phyloP scores from a whole-genome alignment of 1,284 basidiomycete species.

The Schizophyllum commune region DNA sequence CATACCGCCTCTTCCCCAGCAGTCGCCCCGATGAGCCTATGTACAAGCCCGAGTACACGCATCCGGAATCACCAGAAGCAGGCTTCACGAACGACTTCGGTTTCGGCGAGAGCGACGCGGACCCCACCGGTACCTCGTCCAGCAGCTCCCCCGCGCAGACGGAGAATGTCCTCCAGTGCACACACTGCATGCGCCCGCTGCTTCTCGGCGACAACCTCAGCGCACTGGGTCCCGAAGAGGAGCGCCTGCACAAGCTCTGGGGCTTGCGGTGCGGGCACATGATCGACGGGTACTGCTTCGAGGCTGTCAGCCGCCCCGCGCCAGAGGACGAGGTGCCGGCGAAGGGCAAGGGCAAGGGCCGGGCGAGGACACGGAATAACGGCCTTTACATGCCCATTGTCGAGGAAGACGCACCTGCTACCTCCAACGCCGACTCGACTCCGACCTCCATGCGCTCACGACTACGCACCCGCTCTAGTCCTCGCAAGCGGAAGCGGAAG shows the following conservation, averaged over 20 bases:
- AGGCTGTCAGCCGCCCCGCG: constrained; percentile 42
- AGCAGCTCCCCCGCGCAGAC: constrained; percentile 13
- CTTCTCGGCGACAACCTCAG: constrained; percentile 30
- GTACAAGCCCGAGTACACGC: constrained; percentile 57
- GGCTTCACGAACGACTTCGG: constrained; percentile 65
- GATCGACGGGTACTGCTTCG: constrained; percentile 66
- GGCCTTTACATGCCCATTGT: background rate
- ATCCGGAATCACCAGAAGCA: constrained; percentile 40
- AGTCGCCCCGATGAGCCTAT: constrained; percentile 25
- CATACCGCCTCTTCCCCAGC: constrained; percentile 6
- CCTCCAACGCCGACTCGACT: background rate
- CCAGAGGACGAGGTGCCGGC: constrained; percentile 10
- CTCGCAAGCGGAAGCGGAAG: background rate
- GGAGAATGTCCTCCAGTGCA: background rate
- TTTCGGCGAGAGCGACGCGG: constrained; percentile 17
- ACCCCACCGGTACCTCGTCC: constrained; percentile 14
- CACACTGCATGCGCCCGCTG: constrained; percentile 45
- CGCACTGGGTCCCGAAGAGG: constrained; percentile 21
- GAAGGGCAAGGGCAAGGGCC: background rate
- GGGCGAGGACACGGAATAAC: background rate
- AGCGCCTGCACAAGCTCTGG: constrained; percentile 45
- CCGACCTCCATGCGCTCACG: background rate
- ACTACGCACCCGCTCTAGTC: background rate
- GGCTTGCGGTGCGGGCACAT: constrained; percentile 67
- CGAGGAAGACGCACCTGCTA: background rate